These are phyloP conservation scores for Teratosphaeriaceae sp. DNA, from an alignment of 2,329 filamentous ascomycete genomes.

Conservation along the genomic window DNA sequence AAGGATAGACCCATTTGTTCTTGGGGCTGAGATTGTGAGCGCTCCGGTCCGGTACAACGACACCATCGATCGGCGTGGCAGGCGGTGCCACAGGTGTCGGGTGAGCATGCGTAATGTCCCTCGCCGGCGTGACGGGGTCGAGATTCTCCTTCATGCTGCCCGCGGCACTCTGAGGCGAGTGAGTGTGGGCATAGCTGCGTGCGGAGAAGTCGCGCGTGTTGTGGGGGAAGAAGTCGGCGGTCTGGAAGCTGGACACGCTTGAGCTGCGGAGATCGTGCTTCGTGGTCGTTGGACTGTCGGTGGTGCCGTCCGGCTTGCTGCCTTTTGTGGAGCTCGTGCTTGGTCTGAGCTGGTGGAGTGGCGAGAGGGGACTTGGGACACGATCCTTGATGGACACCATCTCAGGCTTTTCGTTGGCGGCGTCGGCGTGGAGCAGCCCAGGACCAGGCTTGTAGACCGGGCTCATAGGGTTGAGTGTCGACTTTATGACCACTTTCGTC, in stretches of 20 bases:
- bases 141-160: conserved; percentile 19
- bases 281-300: conserved; percentile 10
- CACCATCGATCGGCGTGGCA: conserved; percentile 6
- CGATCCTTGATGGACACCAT: conserved; percentile 6
- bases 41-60: conserved; percentile 11
- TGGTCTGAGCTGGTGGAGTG: conserved; percentile 13
- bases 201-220: conserved; percentile 32
- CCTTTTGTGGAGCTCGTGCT: conserved; percentile 1
- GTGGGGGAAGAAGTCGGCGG: conserved; percentile 33
- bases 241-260: conserved; percentile 31
- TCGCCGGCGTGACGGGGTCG: conserved; percentile 12
- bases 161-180: conserved; percentile 13
- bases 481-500: conserved; percentile 20
- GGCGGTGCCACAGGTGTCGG: conserved; percentile 6
- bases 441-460: conserved; percentile 30
- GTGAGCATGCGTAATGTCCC: conserved; percentile 17
- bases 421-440: conserved; percentile 3
- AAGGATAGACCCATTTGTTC: conserved; percentile 6
- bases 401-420: neutral
- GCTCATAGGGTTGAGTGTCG: conserved; percentile 32
- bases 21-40: conserved; percentile 18
- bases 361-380: conserved; percentile 12
- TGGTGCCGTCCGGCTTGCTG: conserved; percentile 15
- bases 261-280: conserved; percentile 20
- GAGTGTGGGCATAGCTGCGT: conserved; percentile 26